A percentile compares a stretch with the other conserved stretches of the same genome.
These are phyloP conservation scores for Populus tomentosa DNA, from an alignment of 441 rosid species.

Conservation along the genomic window DNA sequence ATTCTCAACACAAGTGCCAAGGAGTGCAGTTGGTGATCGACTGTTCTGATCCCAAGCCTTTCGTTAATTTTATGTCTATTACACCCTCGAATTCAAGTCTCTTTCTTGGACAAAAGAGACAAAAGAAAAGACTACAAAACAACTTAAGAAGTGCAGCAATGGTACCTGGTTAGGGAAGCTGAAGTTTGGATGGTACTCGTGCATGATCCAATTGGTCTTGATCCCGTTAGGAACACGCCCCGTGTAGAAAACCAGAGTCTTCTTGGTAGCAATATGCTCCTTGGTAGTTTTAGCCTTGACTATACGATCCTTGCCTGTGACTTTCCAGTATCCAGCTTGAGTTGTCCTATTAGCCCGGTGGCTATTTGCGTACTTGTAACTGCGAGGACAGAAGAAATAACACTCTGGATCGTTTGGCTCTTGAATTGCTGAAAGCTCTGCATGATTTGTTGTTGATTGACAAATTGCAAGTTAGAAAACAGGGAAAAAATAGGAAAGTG, in stretches of 20 bases:
- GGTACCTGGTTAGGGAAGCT: slow-evolving; percentile 9
- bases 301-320: slow-evolving; percentile 21
- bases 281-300: slow-evolving; percentile 11
- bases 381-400: slow-evolving; percentile 22
- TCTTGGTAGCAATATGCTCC: slow-evolving; percentile 34
- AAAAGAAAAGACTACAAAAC: too few species aligned
- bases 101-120: too few species aligned
- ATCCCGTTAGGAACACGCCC: slow-evolving; percentile 24
- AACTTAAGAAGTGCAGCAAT: not conserved
- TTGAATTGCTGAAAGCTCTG: not conserved
- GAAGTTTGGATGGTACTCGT: slow-evolving; percentile 36
- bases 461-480: not conserved
- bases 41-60: too few species aligned
- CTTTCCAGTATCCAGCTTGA: slow-evolving; percentile 24
- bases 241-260: slow-evolving; percentile 38
- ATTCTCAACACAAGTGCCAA: too few species aligned
- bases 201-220: slow-evolving; percentile 51
- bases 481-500: slow-evolving; percentile 3
- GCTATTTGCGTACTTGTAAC: slow-evolving; percentile 11
- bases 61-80: too few species aligned
- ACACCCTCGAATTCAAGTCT: too few species aligned
- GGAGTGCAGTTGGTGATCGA: too few species aligned
- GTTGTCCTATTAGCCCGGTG: slow-evolving; percentile 15
- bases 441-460: not conserved
- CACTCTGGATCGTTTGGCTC: slow-evolving; percentile 17